These are phyloP conservation scores for Phialocephala subalpina DNA, from an alignment of 2,329 filamentous ascomycete species.

Conservation along the genomic window DNA sequence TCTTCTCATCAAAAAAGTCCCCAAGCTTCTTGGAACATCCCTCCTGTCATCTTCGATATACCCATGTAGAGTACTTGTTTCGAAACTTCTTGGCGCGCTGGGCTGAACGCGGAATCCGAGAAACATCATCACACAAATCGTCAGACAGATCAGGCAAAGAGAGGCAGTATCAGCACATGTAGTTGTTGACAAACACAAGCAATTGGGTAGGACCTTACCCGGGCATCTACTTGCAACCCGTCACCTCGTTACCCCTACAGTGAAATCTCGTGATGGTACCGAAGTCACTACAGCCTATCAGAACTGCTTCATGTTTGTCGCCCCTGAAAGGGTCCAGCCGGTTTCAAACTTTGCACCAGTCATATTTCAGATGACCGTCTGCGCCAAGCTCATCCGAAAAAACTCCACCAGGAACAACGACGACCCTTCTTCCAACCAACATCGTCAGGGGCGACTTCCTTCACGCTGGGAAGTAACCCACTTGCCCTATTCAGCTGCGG, in stretches of 20 bases:
- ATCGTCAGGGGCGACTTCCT: conserved; percentile 19
- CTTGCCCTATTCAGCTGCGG: neutral
- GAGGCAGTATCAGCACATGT: conserved; percentile 4
- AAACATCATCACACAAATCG: conserved; percentile 11
- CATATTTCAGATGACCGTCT: neutral
- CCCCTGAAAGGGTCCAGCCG: conserved; percentile 13
- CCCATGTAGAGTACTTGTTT: conserved; percentile 11
- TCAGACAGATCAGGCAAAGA: conserved; percentile 2
- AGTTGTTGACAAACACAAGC: neutral
- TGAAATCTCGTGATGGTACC: conserved; percentile 6
- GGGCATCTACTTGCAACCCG: conserved; percentile 4
- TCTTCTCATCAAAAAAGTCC: neutral
- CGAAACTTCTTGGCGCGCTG: conserved; percentile 15
- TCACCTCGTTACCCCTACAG: neutral
- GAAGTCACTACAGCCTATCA: conserved; percentile 5
- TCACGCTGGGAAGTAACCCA: conserved; percentile 2
- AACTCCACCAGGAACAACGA: conserved; percentile 20
- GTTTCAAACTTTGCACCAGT: conserved; percentile 31
- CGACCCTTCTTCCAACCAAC: conserved; percentile 27
- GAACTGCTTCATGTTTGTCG: neutral
- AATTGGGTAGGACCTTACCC: conserved; percentile 7
- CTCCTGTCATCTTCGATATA: neutral
- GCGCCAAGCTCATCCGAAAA: conserved; percentile 14
- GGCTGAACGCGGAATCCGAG: conserved; percentile 5
- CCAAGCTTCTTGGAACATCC: neutral